phyloP scores from a whole-genome alignment of 257 asterid genomes.

The Lithospermum erythrorhizon region DNA sequence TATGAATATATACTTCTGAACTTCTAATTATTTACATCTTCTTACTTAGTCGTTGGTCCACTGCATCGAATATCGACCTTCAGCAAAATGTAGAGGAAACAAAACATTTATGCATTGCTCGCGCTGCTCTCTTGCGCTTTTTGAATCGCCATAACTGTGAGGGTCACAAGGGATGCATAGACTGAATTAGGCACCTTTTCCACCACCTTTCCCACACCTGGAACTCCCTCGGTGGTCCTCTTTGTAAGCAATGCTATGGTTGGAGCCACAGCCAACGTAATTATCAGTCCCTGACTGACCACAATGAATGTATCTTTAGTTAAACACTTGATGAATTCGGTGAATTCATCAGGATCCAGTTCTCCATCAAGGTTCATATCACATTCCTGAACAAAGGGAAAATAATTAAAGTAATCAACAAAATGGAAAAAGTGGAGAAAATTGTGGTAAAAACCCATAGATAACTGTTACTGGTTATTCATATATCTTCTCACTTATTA shows the following conservation, averaged over 20 bases:
- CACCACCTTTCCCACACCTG: slow-evolving; percentile 68
- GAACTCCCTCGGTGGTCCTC: slow-evolving; percentile 77
- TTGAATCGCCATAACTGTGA: slow-evolving; percentile 53
- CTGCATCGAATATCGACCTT: not conserved
- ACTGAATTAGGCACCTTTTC: slow-evolving; percentile 68
- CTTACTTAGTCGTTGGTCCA: not conserved
- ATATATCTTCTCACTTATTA: no score
- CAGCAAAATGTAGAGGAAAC: slow-evolving; percentile 13
- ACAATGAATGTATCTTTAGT: slow-evolving; percentile 60
- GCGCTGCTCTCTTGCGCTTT: slow-evolving; percentile 30
- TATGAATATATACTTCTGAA: not conserved
- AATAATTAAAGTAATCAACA: not conserved
- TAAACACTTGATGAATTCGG: slow-evolving; percentile 37
- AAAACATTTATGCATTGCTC: slow-evolving; percentile 11
- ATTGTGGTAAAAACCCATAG: not conserved
- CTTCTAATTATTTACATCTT: not conserved
- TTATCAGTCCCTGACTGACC: slow-evolving; percentile 65
- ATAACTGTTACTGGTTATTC: no score
- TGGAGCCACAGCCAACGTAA: slow-evolving; percentile 81
- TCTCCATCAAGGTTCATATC: slow-evolving; percentile 79
- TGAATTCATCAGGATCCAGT: slow-evolving; percentile 66
- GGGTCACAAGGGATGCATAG: slow-evolving; percentile 75
- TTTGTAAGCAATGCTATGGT: slow-evolving; percentile 70
- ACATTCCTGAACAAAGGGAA: slow-evolving; percentile 35
- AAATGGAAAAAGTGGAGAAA: not conserved